Evolutionary conservation across 2,329 filamentous ascomycete genomes (phyloP).

Genomic region (Graphilbum fragrans): DNA sequence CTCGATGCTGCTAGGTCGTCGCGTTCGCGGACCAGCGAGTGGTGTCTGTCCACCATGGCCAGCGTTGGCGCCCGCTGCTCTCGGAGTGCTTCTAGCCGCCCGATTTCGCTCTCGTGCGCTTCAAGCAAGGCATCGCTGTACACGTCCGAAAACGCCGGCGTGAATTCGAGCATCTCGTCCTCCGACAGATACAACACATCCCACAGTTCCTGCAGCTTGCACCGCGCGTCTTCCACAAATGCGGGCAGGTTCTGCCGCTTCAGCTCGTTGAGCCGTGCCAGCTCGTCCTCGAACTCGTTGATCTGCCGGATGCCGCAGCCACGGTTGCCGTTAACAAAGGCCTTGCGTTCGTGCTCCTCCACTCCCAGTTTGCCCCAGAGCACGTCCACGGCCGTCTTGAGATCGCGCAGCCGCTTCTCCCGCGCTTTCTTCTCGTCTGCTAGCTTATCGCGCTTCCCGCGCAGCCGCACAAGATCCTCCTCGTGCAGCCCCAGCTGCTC

Average conservation of each 20-base stretch:
- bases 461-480: constrained; percentile 66
- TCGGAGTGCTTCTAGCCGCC: constrained; percentile 64
- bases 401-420: constrained; percentile 63
- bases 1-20: constrained; percentile 82
- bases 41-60: constrained; percentile 71
- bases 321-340: constrained; percentile 75
- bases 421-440: constrained; percentile 78
- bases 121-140: constrained; percentile 93
- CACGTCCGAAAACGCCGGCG: constrained; percentile 91
- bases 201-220: constrained; percentile 89
- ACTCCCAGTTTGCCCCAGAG: constrained; percentile 84
- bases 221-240: constrained; percentile 89
- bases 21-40: constrained; percentile 69
- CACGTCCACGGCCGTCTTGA: constrained; percentile 65
- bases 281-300: constrained; percentile 91
- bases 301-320: constrained; percentile 86
- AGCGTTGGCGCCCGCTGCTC: constrained; percentile 82
- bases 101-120: constrained; percentile 86
- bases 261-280: constrained; percentile 74
- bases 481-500: constrained; percentile 90
- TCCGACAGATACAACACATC: constrained; percentile 89
- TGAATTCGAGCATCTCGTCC: constrained; percentile 97
- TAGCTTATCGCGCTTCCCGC: constrained; percentile 66
- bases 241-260: constrained; percentile 92
- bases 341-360: constrained; percentile 70